Evolutionary conservation across 2,329 filamentous ascomycete species (phyloP).

Genomic region (Amylocarpus encephaloides): DNA sequence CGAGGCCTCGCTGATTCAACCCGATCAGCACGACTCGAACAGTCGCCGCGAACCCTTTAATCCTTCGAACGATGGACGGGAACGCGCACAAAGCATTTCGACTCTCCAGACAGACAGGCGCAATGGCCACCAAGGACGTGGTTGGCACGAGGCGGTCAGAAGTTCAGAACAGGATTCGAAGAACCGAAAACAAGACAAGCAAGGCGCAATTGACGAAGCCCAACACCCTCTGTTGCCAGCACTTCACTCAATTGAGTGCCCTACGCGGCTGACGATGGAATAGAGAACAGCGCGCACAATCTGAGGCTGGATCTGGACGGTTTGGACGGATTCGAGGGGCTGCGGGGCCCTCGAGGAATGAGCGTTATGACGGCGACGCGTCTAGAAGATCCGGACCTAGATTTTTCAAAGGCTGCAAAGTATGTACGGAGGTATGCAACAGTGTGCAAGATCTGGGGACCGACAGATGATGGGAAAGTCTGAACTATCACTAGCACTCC

Average conservation of each 20-base stretch:
- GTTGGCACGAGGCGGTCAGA: constrained; percentile 20
- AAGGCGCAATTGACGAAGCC: constrained; percentile 3
- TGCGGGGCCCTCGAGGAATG: constrained; percentile 18
- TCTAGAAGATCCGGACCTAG: constrained; percentile 2
- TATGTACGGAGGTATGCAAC: background rate
- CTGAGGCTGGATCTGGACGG: constrained; percentile 4
- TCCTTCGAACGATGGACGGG: constrained; percentile 26
- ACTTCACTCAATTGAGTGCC: constrained; percentile 11
- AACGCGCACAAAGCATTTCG: constrained; percentile 31
- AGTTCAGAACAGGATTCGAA: background rate
- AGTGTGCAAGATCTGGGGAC: constrained; percentile 1
- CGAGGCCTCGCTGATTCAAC: constrained; percentile 23
- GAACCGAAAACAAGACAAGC: constrained; percentile 8
- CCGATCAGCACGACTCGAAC: constrained; percentile 1
- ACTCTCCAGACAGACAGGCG: constrained; percentile 18
- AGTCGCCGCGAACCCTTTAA: constrained; percentile 24
- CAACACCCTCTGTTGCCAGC: background rate
- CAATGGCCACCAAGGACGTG: constrained; percentile 24
- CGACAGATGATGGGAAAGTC: constrained; percentile 6
- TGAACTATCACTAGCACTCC: constrained; percentile 16
- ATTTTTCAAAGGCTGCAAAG: constrained; percentile 7
- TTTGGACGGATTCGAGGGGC: constrained; percentile 14
- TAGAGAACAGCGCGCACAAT: constrained; percentile 5
- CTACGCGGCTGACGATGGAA: constrained; percentile 10
- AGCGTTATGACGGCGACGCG: constrained; percentile 20